Evolutionary conservation across 345 rosid genomes (phyloP).

Genomic region (Murraya koenigii): DNA sequence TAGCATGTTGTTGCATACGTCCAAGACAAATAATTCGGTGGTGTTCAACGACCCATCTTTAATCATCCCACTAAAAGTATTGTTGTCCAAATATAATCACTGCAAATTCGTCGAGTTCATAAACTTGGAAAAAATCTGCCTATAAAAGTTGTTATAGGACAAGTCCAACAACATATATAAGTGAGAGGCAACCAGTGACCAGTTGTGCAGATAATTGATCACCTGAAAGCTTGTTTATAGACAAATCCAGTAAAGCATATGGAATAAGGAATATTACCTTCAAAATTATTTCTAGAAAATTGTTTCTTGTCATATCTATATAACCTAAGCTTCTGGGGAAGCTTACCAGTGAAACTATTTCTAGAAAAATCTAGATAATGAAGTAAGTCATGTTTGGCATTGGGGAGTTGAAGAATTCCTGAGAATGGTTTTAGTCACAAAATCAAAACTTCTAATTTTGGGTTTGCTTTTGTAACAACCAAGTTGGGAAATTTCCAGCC

Average conservation of each 20-base stretch:
- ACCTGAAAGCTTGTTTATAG: background rate
- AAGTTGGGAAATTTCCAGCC: background rate
- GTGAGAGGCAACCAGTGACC: background rate
- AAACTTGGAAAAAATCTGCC: background rate
- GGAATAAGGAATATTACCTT: background rate
- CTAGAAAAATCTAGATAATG: background rate
- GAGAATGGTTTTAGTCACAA: background rate
- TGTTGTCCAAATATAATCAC: background rate
- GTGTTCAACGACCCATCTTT: background rate
- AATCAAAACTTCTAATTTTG: background rate
- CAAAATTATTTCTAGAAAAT: background rate
- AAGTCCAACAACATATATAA: too few relatives aligned
- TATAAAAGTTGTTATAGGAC: background rate
- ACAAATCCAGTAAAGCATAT: background rate
- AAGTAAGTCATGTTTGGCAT: background rate
- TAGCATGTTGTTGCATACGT: background rate
- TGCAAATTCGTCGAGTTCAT: background rate
- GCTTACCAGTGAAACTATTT: background rate
- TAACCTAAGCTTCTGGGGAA: background rate
- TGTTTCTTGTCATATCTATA: background rate
- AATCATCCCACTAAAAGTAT: background rate
- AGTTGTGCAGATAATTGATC: background rate
- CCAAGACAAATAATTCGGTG: background rate
- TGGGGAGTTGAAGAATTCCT: background rate
- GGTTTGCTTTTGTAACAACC: background rate